phyloP scores from a whole-genome alignment of 2,329 filamentous ascomycete species.

The Phyllosticta ampelicida region DNA sequence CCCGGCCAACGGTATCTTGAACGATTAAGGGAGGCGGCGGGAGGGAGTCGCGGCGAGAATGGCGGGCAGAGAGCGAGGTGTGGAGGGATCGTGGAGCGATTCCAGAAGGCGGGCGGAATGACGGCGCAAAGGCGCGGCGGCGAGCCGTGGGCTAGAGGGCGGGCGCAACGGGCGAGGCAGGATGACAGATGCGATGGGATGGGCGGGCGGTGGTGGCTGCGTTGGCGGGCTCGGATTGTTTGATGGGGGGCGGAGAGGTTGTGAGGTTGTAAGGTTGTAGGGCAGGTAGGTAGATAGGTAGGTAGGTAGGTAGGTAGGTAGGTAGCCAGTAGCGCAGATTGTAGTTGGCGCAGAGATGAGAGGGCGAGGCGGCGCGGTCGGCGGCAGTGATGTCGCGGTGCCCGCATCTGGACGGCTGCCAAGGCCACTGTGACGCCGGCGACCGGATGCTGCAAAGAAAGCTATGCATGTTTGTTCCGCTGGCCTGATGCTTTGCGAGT shows the following conservation, averaged over 20 bases:
- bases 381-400: neutral
- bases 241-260: neutral
- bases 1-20: conserved; percentile 10
- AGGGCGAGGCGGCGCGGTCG: neutral
- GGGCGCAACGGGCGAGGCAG: neutral
- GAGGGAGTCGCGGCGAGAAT: conserved; percentile 1
- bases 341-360: neutral
- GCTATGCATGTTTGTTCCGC: too few relatives aligned
- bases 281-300: too few relatives aligned
- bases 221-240: neutral
- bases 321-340: neutral
- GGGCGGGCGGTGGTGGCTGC: conserved; percentile 4
- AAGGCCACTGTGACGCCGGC: neutral
- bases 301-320: too few relatives aligned
- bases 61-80: conserved; percentile 1
- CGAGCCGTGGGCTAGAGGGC: neutral
- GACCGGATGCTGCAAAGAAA: neutral
- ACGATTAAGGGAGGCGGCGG: conserved; percentile 1
- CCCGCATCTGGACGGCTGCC: neutral
- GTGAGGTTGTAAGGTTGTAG: neutral
- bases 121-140: conserved; percentile 7
- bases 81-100: conserved; percentile 2
- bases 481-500: too few relatives aligned
- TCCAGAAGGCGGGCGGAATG: conserved; percentile 2
- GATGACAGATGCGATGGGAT: neutral